Evolutionary conservation across 257 asterid genomes (phyloP).

Genomic region (Solanum virginianum): DNA sequence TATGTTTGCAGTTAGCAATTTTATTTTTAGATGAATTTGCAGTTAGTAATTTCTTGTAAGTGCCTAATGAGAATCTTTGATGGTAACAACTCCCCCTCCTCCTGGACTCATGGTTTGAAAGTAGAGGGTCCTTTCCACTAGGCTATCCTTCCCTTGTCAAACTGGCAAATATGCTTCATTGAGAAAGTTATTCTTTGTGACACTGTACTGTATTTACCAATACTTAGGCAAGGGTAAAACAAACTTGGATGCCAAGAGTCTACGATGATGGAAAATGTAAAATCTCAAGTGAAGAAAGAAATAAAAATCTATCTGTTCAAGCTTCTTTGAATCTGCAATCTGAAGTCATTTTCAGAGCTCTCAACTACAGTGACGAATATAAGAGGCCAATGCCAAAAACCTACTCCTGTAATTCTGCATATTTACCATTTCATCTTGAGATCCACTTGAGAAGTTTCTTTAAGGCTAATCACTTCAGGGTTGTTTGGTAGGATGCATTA

Average conservation of each 20-base stretch:
- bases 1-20: neutral
- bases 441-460: neutral
- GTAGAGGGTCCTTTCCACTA: neutral
- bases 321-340: neutral
- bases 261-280: neutral
- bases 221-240: neutral
- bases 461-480: neutral
- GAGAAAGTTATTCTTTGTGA: neutral
- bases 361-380: neutral
- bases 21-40: no score
- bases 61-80: neutral
- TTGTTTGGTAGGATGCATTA: neutral
- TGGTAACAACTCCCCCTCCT: neutral
- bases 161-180: neutral
- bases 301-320: neutral
- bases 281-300: neutral
- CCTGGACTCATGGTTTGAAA: neutral
- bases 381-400: neutral
- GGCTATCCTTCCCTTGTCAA: neutral
- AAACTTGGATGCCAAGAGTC: neutral
- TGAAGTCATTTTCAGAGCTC: neutral
- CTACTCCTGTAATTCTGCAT: neutral
- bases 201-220: neutral
- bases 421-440: neutral
- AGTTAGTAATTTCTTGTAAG: neutral